Evolutionary conservation across 257 asterid species (phyloP).

Genomic region (Solanum clarkiae): DNA sequence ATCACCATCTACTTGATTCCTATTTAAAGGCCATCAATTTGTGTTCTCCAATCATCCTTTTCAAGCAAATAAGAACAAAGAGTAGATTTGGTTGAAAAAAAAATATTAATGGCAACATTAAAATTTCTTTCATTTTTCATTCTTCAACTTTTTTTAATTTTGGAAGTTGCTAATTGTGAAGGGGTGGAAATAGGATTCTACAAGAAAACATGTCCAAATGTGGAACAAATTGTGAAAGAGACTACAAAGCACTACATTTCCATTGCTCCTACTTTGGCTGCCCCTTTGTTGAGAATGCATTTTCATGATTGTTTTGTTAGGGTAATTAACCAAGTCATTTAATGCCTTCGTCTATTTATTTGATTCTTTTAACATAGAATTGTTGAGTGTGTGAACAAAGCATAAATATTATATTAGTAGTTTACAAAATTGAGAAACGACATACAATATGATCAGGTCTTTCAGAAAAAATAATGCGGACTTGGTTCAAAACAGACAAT

Average conservation of each 20-base stretch:
- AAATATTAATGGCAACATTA: constrained; percentile 11
- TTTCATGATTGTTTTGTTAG: constrained; percentile 68
- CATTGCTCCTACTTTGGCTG: constrained; percentile 38
- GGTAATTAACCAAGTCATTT: constrained; percentile 6
- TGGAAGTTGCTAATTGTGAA: constrained; percentile 11
- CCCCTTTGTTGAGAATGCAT: constrained; percentile 50
- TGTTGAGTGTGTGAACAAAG: no score
- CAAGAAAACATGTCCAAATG: constrained; percentile 24
- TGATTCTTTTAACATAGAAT: fast-evolving
- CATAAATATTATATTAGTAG: no score
- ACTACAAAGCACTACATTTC: constrained; percentile 17
- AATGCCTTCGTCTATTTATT: no score
- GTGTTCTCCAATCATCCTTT: neutral
- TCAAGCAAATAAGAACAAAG: neutral
- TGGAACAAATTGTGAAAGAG: constrained; percentile 18
- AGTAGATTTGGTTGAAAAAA: neutral
- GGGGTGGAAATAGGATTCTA: constrained; percentile 21
- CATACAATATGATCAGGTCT: no score
- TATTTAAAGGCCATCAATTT: neutral
- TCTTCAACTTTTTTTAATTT: constrained; percentile 2
- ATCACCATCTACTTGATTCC: neutral
- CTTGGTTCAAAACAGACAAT: no score
- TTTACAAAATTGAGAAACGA: no score
- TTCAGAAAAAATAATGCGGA: no score
- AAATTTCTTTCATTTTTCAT: constrained; percentile 7